Conservation (phyloP, 805 yeast genomes). For the Debaryomyces hansenii region DNA sequence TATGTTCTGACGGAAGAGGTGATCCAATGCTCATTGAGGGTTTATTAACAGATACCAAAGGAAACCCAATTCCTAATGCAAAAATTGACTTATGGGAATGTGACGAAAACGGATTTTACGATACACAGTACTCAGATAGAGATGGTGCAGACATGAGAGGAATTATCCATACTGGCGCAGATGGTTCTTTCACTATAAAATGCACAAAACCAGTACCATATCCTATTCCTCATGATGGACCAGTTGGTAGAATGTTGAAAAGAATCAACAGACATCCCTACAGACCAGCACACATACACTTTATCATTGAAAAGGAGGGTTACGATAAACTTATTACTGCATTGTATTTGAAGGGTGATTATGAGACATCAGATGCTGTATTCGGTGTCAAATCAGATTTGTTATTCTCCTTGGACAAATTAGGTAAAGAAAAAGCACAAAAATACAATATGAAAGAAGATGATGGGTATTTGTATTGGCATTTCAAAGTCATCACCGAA, state of each 20-base stretch:
- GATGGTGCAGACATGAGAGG: conserved; percentile 22
- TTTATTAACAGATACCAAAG: conserved; percentile 12
- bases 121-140: conserved; percentile 19
- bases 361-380: conserved; percentile 20
- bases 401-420: conserved; percentile 11
- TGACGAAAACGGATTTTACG: conserved; percentile 20
- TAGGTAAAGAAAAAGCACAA: conserved; percentile 16
- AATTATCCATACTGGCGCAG: conserved; percentile 11
- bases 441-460: conserved; percentile 14
- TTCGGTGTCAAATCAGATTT: conserved; percentile 19
- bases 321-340: conserved; percentile 20
- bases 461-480: conserved; percentile 21
- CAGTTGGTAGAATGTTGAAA: conserved; percentile 32
- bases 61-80: conserved; percentile 17
- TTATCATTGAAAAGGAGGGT: conserved; percentile 18
- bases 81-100: conserved; percentile 21
- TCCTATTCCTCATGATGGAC: conserved; percentile 42
- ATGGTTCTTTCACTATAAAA: conserved; percentile 20
- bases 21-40: conserved; percentile 23
- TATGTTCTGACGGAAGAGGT: conserved; percentile 18
- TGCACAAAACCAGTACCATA: conserved; percentile 35
- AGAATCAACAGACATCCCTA: conserved; percentile 35
- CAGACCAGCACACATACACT: conserved; percentile 30
- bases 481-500: conserved; percentile 15
- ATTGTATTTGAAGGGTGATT: conserved; percentile 18